Percentiles rank a stretch among this genome's conserved stretches.
Conservation (phyloP, 805 yeast genomes). For the Wickerhamiella qilinensis region DNA sequence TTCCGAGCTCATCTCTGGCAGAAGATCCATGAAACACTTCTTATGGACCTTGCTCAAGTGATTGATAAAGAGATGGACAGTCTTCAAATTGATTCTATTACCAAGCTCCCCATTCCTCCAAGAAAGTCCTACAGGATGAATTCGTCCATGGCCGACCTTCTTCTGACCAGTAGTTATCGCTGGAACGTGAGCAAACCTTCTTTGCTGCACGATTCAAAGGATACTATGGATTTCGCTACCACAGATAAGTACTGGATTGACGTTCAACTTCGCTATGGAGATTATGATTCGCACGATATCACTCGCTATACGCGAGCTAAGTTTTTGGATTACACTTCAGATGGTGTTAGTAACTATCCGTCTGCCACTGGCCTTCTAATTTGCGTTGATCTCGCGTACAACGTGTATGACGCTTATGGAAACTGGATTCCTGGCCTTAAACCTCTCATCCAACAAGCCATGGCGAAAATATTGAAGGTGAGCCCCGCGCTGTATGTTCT, state of each 20-base stretch:
- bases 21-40: constrained; percentile 90
- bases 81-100: constrained; percentile 68
- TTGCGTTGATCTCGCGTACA: constrained; percentile 86
- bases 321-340: constrained; percentile 83
- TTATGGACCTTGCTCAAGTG: constrained; percentile 84
- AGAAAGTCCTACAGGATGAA: constrained; percentile 95
- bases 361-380: constrained; percentile 84
- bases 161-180: constrained; percentile 52
- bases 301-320: constrained; percentile 87
- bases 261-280: constrained; percentile 90
- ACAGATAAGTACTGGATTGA: constrained; percentile 79
- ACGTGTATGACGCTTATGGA: constrained; percentile 92
- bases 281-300: constrained; percentile 93
- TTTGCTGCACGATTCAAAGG: constrained; percentile 53
- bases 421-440: constrained; percentile 96
- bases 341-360: constrained; percentile 72
- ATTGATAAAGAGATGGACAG: constrained; percentile 75
- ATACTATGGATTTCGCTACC: constrained; percentile 38
- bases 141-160: constrained; percentile 85
- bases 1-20: constrained; percentile 99
- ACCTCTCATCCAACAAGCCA: constrained; percentile 74
- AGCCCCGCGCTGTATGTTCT: constrained; percentile 86
- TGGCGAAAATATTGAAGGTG: constrained; percentile 86
- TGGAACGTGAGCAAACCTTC: constrained; percentile 78
- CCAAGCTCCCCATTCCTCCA: constrained; percentile 88